phyloP scores from a whole-genome alignment of 495 filamentous ascomycete species.

The Arthonia radiata region DNA sequence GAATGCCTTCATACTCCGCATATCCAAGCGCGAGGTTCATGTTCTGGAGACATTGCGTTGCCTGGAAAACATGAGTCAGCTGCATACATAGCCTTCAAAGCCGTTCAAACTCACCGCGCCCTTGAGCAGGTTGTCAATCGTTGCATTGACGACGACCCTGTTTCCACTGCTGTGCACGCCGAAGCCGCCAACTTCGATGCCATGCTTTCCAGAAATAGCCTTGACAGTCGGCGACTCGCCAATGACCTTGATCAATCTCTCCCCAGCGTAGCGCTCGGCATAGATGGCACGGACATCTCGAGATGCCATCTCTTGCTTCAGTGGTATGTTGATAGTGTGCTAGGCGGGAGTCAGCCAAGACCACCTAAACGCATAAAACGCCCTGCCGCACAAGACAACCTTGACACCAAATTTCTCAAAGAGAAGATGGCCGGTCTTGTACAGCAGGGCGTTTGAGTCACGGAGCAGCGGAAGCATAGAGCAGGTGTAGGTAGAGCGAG shows the following conservation, averaged over 20 bases:
- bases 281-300: conserved; percentile 87
- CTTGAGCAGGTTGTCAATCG: conserved; percentile 96
- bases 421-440: too few species aligned
- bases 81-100: background rate
- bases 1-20: conserved; percentile 79
- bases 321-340: conserved; percentile 75
- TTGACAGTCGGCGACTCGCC: conserved; percentile 79
- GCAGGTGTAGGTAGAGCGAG: conserved; percentile 6
- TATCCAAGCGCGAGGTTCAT: conserved; percentile 93
- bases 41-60: conserved; percentile 27
- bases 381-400: too few species aligned
- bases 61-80: conserved; percentile 1
- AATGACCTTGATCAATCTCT: conserved; percentile 75
- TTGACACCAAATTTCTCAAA: too few species aligned
- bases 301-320: conserved; percentile 59
- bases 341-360: too few species aligned
- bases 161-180: conserved; percentile 71
- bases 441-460: background rate
- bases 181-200: conserved; percentile 86
- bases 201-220: conserved; percentile 70
- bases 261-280: conserved; percentile 86
- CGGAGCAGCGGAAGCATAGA: conserved; percentile 1
- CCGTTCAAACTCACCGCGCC: conserved; percentile 72
- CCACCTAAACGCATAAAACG: too few species aligned
- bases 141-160: conserved; percentile 80